Conservation (phyloP, 139 green algal genomes). For the Zygnema cylindricum region DNA sequence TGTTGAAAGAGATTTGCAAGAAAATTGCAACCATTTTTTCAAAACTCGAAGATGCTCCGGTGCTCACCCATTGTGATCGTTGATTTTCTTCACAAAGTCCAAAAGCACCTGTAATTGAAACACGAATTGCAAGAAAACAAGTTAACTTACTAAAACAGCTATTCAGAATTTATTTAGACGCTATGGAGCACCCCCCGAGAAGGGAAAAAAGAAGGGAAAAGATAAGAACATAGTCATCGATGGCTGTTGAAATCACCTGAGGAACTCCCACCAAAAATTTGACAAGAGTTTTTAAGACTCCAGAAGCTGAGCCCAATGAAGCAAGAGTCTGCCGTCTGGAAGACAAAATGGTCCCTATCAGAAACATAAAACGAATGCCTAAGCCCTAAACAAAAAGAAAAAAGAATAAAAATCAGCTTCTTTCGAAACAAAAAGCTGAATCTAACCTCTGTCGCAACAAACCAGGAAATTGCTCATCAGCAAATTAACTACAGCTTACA, state of each 20-base stretch:
- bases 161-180: too few species aligned
- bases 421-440: too few species aligned
- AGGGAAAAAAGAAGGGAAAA: too few species aligned
- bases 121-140: background rate
- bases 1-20: too few species aligned
- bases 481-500: too few species aligned
- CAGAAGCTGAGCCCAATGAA: conserved; percentile 56
- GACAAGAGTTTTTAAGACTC: conserved; percentile 64
- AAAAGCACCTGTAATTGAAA: conserved; percentile 54
- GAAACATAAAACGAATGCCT: background rate
- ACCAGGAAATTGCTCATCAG: too few species aligned
- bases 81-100: conserved; percentile 64
- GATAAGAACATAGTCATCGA: too few species aligned
- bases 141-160: background rate
- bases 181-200: too few species aligned
- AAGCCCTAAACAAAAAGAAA: too few species aligned
- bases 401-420: too few species aligned
- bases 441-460: too few species aligned
- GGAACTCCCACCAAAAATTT: conserved; percentile 63
- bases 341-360: too few species aligned
- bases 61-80: conserved; percentile 61
- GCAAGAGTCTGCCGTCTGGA: conserved; percentile 56
- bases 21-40: background rate
- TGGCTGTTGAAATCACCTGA: conserved; percentile 35
- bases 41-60: background rate